Percentiles rank a stretch among this genome's conserved stretches.
These are phyloP conservation scores for Fragilariopsis cylindrus DNA, from an alignment of 108 stramenopile species.

Conservation along the genomic window DNA sequence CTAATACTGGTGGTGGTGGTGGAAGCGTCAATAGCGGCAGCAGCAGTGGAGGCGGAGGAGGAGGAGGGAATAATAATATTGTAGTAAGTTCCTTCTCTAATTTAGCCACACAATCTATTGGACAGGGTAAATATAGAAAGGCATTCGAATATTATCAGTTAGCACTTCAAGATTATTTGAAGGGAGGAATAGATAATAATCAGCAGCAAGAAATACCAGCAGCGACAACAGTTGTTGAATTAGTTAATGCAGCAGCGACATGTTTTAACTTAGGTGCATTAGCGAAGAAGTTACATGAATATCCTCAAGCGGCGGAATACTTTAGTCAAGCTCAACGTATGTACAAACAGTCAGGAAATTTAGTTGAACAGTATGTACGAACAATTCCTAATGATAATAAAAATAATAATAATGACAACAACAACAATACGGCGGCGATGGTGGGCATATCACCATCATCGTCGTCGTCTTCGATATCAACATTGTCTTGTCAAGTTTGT, in stretches of 20 bases:
- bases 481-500: conserved; percentile 26
- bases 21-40: neutral
- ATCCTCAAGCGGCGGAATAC: conserved; percentile 27
- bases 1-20: neutral
- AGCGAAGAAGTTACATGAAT: conserved; percentile 34
- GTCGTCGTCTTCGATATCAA: conserved; percentile 4
- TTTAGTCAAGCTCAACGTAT: conserved; percentile 34
- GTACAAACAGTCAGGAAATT: conserved; percentile 9
- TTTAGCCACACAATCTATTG: conserved; percentile 31
- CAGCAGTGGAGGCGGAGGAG: neutral
- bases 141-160: conserved; percentile 30
- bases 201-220: neutral
- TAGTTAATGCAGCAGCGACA: conserved; percentile 42
- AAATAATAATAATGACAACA: neutral
- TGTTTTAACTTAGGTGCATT: conserved; percentile 45
- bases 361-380: conserved; percentile 9
- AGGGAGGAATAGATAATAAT: neutral
- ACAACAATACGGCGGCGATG: neutral
- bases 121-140: conserved; percentile 27
- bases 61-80: neutral
- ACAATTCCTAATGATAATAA: too few species aligned
- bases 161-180: conserved; percentile 31
- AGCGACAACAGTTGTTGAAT: conserved; percentile 31
- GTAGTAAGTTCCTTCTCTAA: conserved; percentile 27
- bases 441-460: neutral